A percentile compares a stretch with the other conserved stretches of the same genome.
Evolutionary conservation across 2,329 filamentous ascomycete genomes (phyloP).

Genomic region (Eutypella sp.): DNA sequence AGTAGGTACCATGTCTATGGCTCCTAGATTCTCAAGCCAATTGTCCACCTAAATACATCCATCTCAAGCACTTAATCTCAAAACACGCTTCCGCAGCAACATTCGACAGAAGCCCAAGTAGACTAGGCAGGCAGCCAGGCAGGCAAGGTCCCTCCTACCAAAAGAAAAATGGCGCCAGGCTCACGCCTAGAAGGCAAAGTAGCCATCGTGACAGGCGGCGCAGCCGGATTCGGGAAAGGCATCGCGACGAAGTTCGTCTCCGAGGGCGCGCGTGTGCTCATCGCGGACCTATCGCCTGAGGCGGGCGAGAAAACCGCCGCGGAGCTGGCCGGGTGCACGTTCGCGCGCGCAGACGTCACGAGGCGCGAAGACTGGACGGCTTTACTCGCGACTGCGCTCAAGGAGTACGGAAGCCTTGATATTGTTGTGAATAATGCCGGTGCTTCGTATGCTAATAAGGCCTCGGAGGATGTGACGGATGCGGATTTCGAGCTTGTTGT

Average conservation of each 20-base stretch:
- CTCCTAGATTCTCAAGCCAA: no score
- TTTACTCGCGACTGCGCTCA: slow-evolving; percentile 39
- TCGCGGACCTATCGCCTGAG: slow-evolving; percentile 55
- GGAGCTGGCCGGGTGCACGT: slow-evolving; percentile 39
- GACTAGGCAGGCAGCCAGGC: not conserved
- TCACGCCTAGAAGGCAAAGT: slow-evolving; percentile 36
- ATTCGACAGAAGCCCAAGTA: no score
- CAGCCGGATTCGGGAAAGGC: slow-evolving; percentile 59
- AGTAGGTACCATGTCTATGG: no score
- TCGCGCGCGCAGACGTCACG: slow-evolving; percentile 45
- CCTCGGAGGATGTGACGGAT: slow-evolving; percentile 59
- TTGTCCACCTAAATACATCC: no score
- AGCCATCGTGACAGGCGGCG: slow-evolving; percentile 47
- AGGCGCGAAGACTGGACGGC: slow-evolving; percentile 47
- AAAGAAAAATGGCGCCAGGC: slow-evolving; percentile 9
- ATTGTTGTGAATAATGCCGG: slow-evolving; percentile 60
- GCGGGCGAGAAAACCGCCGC: slow-evolving; percentile 44
- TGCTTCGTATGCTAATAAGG: slow-evolving; percentile 54
- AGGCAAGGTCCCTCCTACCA: not conserved
- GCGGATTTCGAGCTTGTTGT: slow-evolving; percentile 63
- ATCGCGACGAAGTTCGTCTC: slow-evolving; percentile 54
- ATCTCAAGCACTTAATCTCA: no score
- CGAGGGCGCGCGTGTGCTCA: slow-evolving; percentile 57
- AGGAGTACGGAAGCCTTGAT: slow-evolving; percentile 48
- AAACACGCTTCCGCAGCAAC: no score